Percentiles rank a stretch among this genome's conserved stretches.
Conservation (phyloP, 345 rosid species). For the Passiflora organensis region DNA sequence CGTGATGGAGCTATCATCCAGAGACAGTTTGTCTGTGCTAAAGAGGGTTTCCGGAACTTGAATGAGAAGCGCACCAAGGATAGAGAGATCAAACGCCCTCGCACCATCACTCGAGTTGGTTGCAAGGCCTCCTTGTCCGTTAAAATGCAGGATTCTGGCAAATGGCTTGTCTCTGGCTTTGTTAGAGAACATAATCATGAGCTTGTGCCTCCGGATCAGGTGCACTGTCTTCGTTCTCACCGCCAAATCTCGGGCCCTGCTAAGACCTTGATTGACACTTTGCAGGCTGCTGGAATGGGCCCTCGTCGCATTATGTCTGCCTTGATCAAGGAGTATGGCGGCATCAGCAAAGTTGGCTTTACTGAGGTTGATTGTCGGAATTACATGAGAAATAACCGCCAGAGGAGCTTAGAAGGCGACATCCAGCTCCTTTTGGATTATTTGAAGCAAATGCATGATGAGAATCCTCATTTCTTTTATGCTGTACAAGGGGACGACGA, state of each 20-base stretch:
- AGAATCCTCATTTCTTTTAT: constrained; percentile 59
- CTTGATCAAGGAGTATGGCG: constrained; percentile 42
- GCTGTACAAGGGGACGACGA: constrained; percentile 44
- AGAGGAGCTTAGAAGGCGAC: constrained; percentile 43
- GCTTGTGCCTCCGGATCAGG: constrained; percentile 56
- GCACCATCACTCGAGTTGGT: constrained; percentile 50
- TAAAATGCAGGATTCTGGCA: constrained; percentile 59
- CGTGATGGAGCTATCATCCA: constrained; percentile 65
- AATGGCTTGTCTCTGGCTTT: constrained; percentile 52
- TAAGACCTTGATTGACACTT: constrained; percentile 53
- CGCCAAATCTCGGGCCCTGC: constrained; percentile 61
- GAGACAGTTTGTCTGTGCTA: constrained; percentile 63
- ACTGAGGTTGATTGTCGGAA: constrained; percentile 51
- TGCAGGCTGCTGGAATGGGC: constrained; percentile 66
- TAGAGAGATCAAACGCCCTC: constrained; percentile 58
- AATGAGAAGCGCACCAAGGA: constrained; percentile 57
- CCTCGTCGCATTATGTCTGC: constrained; percentile 61
- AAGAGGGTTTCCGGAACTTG: constrained; percentile 56
- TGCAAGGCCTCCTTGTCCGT: constrained; percentile 57
- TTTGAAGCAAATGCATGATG: constrained; percentile 48
- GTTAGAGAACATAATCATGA: constrained; percentile 52
- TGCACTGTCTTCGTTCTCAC: constrained; percentile 52
- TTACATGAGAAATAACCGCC: constrained; percentile 44
- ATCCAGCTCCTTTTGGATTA: constrained; percentile 45
- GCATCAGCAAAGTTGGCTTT: constrained; percentile 47